phyloP scores from a whole-genome alignment of 2,329 filamentous ascomycete genomes.

The Simplicillium aogashimaense region DNA sequence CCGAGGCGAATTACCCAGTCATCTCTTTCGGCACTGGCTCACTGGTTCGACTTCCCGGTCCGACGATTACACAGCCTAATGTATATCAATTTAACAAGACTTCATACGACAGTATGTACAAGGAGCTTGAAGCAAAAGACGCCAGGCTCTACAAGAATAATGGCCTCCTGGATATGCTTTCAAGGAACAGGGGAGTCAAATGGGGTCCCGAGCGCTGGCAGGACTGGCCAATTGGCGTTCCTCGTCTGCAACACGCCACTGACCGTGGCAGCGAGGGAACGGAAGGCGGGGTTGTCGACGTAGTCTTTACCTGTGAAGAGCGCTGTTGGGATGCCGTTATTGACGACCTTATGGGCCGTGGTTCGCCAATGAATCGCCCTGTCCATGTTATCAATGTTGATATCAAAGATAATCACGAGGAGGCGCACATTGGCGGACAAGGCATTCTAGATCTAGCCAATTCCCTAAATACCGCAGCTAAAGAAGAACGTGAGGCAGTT shows the following conservation, averaged over 20 bases:
- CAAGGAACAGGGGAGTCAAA: conserved; percentile 84
- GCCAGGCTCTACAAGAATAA: conserved; percentile 81
- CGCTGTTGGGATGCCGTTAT: conserved; percentile 97
- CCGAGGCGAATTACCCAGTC: conserved; percentile 80
- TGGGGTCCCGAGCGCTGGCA: conserved; percentile 96
- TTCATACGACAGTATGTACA: conserved; percentile 90
- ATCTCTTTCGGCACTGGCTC: conserved; percentile 97
- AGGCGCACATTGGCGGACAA: conserved; percentile 80
- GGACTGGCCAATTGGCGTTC: conserved; percentile 86
- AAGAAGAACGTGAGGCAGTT: conserved; percentile 60
- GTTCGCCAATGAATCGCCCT: conserved; percentile 77
- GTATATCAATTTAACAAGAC: conserved; percentile 98
- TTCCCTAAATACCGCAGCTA: conserved; percentile 70
- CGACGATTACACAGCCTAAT: conserved; percentile 85
- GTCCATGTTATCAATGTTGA: conserved; percentile 98
- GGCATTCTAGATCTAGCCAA: conserved; percentile 89
- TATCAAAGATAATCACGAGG: conserved; percentile 97
- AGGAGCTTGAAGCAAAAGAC: conserved; percentile 81
- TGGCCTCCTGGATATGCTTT: conserved; percentile 90
- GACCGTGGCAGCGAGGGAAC: conserved; percentile 73
- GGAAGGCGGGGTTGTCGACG: conserved; percentile 81
- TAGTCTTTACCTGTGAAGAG: conserved; percentile 96
- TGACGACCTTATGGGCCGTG: conserved; percentile 81
- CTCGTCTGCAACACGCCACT: conserved; percentile 63
- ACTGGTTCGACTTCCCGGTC: conserved; percentile 84